Evolutionary conservation across 2,329 filamentous ascomycete species (phyloP), one percentile per base, ranked within the genome.

Genomic region (Pseudogymnoascus sp.): DNA sequence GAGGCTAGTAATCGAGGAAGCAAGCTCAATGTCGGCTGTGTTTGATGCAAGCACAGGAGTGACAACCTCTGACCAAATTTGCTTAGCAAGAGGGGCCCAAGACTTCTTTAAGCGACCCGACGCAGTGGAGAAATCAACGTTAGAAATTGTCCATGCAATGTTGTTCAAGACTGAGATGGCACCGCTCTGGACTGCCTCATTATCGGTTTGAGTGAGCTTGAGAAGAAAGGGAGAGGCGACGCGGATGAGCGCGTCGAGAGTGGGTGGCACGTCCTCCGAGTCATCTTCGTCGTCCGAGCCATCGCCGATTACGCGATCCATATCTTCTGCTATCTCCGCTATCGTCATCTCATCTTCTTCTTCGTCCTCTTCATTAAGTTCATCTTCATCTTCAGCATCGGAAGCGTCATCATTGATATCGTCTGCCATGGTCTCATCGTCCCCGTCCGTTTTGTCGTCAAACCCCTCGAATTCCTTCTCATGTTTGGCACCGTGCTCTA

Each of bases 151-250:
- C 85, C 87, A 89, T 62, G 86, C 79, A 62, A 88, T 82, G 74
- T 89, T 89, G 77, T 84, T 87, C 64, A 89, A 78, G 15, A 84
- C 81, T 1, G 83, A 82, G 23, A 89, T 74, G 17, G 86, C 82
- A 67, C 82, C 79, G 19, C 74, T 73, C 66, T 83, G 83, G 42
- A 87, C 75, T 6, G 76, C 71, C 11, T 78, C 71, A 15, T 75
- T 70, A 31, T 79, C 77, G 7, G 36, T 35, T 4, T 61, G 64
- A n/a, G 68, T 67, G 42, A 74, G 53, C 17, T 36, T 11, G 13
- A 74, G 63, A 8, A 74, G 64, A 40, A 62, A 64, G 10, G 73
- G 73, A n/a, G 69, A 64, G 31, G 71, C 72, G n/a, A 65, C 64
- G 36, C 68, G 70, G 10, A 74, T 67, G 17, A 74, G 65, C 13